Evolutionary conservation across 345 rosid species (phyloP).

Genomic region (Moricandia moricandioides): DNA sequence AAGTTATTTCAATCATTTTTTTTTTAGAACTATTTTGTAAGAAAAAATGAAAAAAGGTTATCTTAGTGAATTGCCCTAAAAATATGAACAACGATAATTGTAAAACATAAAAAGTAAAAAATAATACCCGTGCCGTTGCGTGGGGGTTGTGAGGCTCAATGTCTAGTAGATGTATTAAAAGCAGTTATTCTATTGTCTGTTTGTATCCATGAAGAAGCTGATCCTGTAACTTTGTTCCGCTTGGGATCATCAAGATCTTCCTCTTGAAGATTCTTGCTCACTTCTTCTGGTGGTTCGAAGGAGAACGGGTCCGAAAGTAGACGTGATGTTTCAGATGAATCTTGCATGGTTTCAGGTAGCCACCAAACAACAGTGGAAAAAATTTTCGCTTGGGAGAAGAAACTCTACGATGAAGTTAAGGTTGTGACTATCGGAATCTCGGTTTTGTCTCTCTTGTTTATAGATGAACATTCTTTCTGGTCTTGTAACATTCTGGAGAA

Average conservation of each 20-base stretch:
- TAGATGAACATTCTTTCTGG: not conserved
- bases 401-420: constrained; percentile 90
- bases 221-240: constrained; percentile 85
- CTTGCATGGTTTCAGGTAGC: constrained; percentile 60
- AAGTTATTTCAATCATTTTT: no score
- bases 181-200: not conserved
- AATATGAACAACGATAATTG: no score
- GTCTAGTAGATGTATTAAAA: no score
- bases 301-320: constrained; percentile 36
- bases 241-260: constrained; percentile 87
- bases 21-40: no score
- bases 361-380: constrained; percentile 83
- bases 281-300: constrained; percentile 46
- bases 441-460: not conserved
- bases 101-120: no score
- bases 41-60: no score
- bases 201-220: constrained; percentile 78
- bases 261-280: constrained; percentile 70
- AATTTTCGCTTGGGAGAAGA: constrained; percentile 92
- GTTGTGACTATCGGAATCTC: constrained; percentile 33
- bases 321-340: constrained; percentile 43
- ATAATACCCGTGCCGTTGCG: no score
- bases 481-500: constrained; percentile 66
- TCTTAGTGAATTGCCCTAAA: no score
- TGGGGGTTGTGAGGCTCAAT: no score